Conservation (phyloP, 2,329 filamentous ascomycete genomes). For the Penicillium fuscoglaucum region DNA sequence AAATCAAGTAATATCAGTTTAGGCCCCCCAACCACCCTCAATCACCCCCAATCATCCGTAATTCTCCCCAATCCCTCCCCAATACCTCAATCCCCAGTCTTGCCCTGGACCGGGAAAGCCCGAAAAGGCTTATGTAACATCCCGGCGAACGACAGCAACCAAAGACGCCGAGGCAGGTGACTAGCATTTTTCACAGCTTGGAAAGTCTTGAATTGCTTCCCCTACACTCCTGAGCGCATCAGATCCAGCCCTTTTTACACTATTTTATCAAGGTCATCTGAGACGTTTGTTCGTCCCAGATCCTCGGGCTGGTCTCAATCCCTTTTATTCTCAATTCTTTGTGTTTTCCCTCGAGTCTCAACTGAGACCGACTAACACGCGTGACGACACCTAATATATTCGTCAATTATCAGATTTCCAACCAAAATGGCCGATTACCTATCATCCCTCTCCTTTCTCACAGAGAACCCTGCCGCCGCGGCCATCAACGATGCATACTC, state of each 20-base stretch:
- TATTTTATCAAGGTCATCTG: slow-evolving; percentile 16
- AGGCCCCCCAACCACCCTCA: neutral
- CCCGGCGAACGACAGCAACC: slow-evolving; percentile 30
- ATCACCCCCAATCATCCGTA: too few species aligned
- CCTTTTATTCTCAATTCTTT: slow-evolving; percentile 23
- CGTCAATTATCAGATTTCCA: slow-evolving; percentile 17
- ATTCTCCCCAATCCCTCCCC: too few species aligned
- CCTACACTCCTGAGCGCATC: slow-evolving; percentile 28
- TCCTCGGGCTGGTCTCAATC: slow-evolving; percentile 34
- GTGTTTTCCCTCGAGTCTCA: slow-evolving; percentile 25
- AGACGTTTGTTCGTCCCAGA: slow-evolving; percentile 26
- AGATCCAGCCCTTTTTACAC: slow-evolving; percentile 20
- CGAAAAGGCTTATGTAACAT: slow-evolving; percentile 17
- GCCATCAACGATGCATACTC: slow-evolving; percentile 74
- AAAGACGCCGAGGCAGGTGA: slow-evolving; percentile 33
- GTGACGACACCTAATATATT: slow-evolving; percentile 27
- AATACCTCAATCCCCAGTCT: too few species aligned
- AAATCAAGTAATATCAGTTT: neutral
- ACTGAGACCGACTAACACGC: slow-evolving; percentile 26
- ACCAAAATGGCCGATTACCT: slow-evolving; percentile 45
- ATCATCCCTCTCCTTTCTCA: slow-evolving; percentile 63
- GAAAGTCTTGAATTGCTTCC: slow-evolving; percentile 29
- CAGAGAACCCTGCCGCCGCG: slow-evolving; percentile 70
- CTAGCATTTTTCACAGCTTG: slow-evolving; percentile 37
- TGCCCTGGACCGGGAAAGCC: neutral